phyloP scores from a whole-genome alignment of 352 stramenopile species.

The Globisporangium cystogenes region DNA sequence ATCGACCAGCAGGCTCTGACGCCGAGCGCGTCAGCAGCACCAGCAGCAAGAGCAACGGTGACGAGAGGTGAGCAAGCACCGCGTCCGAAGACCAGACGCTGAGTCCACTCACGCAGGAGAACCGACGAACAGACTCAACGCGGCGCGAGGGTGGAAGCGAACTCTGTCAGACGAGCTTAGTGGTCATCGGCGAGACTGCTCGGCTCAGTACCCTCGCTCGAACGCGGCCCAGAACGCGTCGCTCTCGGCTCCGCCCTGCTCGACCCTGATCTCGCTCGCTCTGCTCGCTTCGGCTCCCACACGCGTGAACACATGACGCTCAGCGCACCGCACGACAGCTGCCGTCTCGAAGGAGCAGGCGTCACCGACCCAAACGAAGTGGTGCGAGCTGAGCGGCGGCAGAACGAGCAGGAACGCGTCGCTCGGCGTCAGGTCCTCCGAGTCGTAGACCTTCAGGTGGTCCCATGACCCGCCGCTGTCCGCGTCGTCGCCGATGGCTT shows the following conservation, averaged over 20 bases:
- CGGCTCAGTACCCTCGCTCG: constrained; percentile 45
- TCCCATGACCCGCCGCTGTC: constrained; percentile 28
- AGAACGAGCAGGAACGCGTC: constrained; percentile 30
- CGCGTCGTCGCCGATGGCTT: constrained; percentile 8
- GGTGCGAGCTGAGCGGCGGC: neutral
- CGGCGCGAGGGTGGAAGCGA: too few relatives aligned
- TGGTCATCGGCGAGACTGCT: too few relatives aligned
- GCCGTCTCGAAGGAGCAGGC: constrained; percentile 8
- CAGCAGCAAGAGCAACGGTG: neutral
- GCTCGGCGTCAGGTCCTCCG: constrained; percentile 36
- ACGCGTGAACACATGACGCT: constrained; percentile 3
- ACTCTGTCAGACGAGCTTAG: too few relatives aligned
- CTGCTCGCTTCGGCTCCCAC: neutral
- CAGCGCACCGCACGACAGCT: constrained; percentile 14
- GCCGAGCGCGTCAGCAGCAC: neutral
- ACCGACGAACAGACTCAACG: too few relatives aligned
- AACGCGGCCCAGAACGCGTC: constrained; percentile 58
- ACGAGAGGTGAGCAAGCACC: neutral
- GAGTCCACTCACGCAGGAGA: too few relatives aligned
- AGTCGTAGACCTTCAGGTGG: constrained; percentile 51
- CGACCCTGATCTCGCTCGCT: constrained; percentile 9
- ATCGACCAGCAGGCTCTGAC: neutral
- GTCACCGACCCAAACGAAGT: constrained; percentile 42
- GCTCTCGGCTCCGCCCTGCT: constrained; percentile 33
- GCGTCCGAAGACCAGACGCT: neutral